Percentiles rank a stretch among this genome's conserved stretches.
Evolutionary conservation across 495 filamentous ascomycete species (phyloP).

Genomic region (Aspergillus wentii): DNA sequence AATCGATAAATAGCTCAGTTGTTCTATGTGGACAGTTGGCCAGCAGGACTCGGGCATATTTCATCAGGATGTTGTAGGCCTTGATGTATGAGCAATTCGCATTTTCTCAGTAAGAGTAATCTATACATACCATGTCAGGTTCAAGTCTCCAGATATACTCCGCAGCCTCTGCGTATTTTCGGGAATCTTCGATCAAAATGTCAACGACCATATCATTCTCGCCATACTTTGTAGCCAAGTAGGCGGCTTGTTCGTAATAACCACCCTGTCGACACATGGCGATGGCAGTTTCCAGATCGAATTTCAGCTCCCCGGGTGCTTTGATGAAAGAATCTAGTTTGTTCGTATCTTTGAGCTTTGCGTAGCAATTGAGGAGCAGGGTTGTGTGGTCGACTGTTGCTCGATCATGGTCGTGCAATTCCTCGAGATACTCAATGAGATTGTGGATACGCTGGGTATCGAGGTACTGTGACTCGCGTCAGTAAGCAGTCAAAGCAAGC

Average conservation of each 20-base stretch:
- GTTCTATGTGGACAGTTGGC: conserved; percentile 75
- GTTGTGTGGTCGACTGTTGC: conserved; percentile 97
- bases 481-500: conserved; percentile 7
- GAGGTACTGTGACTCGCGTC: conserved; percentile 58
- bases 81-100: conserved; percentile 12
- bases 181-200: conserved; percentile 91
- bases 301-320: conserved; percentile 88
- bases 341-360: conserved; percentile 90
- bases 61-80: conserved; percentile 90
- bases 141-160: conserved; percentile 87
- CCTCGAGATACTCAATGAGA: conserved; percentile 94
- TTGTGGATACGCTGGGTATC: conserved; percentile 97
- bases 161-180: conserved; percentile 79
- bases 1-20: conserved; percentile 83
- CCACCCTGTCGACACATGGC: conserved; percentile 96
- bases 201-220: conserved; percentile 93
- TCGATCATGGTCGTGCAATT: conserved; percentile 88
- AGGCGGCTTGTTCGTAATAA: conserved; percentile 96
- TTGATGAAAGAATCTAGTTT: conserved; percentile 97
- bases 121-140: conserved; percentile 62
- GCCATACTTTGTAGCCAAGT: conserved; percentile 87
- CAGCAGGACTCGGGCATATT: conserved; percentile 85
- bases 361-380: conserved; percentile 91
- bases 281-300: conserved; percentile 95
- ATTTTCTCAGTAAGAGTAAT: background rate